These are phyloP conservation scores for Nitzschia putrida DNA, from an alignment of 108 stramenopile genomes.

Conservation along the genomic window DNA sequence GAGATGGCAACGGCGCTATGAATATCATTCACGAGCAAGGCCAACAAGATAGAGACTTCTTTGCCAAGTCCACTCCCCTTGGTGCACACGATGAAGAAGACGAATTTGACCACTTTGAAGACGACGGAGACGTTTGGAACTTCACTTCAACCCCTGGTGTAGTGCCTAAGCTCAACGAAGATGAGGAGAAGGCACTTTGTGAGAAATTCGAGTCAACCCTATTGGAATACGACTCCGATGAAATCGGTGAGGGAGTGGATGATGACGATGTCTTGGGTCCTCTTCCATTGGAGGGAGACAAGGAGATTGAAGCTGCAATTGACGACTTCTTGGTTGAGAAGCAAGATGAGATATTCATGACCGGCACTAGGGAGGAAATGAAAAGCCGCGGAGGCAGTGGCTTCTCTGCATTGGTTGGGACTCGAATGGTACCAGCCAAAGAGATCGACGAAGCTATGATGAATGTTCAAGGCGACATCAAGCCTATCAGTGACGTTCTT, in stretches of 20 bases:
- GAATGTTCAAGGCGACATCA: slow-evolving; percentile 37
- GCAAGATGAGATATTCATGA: slow-evolving; percentile 79
- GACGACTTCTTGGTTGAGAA: slow-evolving; percentile 82
- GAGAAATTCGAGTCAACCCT: slow-evolving; percentile 86
- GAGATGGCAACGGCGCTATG: slow-evolving; percentile 26
- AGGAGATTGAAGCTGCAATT: slow-evolving; percentile 72
- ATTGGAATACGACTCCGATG: slow-evolving; percentile 87
- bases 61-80: slow-evolving; percentile 56
- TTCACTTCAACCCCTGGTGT: slow-evolving; percentile 36
- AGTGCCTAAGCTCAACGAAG: slow-evolving; percentile 38
- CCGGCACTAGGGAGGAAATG: slow-evolving; percentile 42
- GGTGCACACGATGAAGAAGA: slow-evolving; percentile 48
- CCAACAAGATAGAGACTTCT: slow-evolving; percentile 65
- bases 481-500: slow-evolving; percentile 58
- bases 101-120: slow-evolving; percentile 46
- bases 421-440: slow-evolving; percentile 61
- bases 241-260: slow-evolving; percentile 65
- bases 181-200: slow-evolving; percentile 74
- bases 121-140: slow-evolving; percentile 38
- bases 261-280: slow-evolving; percentile 75
- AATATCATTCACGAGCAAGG: slow-evolving; percentile 34
- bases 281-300: slow-evolving; percentile 76
- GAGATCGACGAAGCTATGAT: slow-evolving; percentile 41
- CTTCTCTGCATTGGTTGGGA: slow-evolving; percentile 74
- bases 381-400: slow-evolving; percentile 65